Base-by-base conservation (phyloP, 192 early-diverging fungal species). In the Umbelopsis sp. region DNA sequence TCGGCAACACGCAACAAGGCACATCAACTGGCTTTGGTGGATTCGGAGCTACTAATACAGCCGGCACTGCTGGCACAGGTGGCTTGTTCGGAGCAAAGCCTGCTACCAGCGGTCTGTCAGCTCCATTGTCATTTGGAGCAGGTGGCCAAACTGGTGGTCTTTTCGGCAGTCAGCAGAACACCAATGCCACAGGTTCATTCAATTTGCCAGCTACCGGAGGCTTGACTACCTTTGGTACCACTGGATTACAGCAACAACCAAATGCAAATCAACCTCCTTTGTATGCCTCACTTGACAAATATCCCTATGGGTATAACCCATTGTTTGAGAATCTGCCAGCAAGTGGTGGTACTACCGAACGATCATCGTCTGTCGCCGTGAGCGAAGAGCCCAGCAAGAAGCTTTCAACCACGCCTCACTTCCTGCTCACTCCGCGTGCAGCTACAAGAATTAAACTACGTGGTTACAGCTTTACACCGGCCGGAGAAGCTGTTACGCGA, bases 301-400 rank as follows among this genome's bases (percentile, higher is more conserved):
- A 93, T 72, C 95, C 95, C 10, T 98, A 97, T 76, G 97, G 97
- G 27, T 80, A 81, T 49, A 94, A 89, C 58, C 89, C 94, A 41
- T 81, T 98, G 35, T 94, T 98, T 71, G 82, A 88, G 72, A 78
- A 77, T 67, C 1, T 69, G 41, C 58, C 71, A 46, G 65, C 50
- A 71, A 83, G 78, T 72, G 78, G 73, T 46, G 83, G 44, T 45
- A 82, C 74, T 47, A 27, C 51, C 53, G 50, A 75, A 58, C 86
- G 66, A 22, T 66, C 77, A 45, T 67, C 72, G 2, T 70, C 69
- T 22, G 50, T 78, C 74, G 74, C 78, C 74, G 64, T 74, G 2
- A 61, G 55, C 75, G 82, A 67, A 0, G 69, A 64, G 64, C 80
- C 71, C 16, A 76, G 76, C 48, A 93, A 94, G 80, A 91, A 93